These are phyloP conservation scores for Trichophyton simii DNA, from an alignment of 2,329 filamentous ascomycete species.

Conservation along the genomic window DNA sequence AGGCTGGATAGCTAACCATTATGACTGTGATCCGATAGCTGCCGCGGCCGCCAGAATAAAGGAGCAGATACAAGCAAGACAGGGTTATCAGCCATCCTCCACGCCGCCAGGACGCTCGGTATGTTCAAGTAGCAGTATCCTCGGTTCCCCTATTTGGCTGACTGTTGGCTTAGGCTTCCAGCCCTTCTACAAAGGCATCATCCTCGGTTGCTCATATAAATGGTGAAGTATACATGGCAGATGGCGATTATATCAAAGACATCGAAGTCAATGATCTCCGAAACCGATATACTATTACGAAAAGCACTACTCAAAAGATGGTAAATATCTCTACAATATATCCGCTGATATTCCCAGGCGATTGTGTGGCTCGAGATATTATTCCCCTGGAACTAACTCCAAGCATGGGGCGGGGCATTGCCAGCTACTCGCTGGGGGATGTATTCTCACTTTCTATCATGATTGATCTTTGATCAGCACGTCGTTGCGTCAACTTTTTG, in stretches of 20 bases:
- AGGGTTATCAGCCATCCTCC: conserved; percentile 80
- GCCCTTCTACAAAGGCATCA: conserved; percentile 44
- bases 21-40: conserved; percentile 39
- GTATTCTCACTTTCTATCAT: neutral
- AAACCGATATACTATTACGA: conserved; percentile 93
- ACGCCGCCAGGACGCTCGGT: conserved; percentile 65
- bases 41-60: conserved; percentile 84
- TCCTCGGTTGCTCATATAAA: conserved; percentile 53
- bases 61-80: conserved; percentile 70
- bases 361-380: neutral
- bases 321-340: conserved; percentile 69
- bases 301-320: conserved; percentile 97
- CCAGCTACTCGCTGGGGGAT: conserved; percentile 3
- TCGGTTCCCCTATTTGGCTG: conserved; percentile 2
- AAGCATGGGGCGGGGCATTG: conserved; percentile 11
- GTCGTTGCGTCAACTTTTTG: conserved; percentile 20
- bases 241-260: conserved; percentile 96
- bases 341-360: conserved; percentile 53
- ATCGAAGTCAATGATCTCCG: conserved; percentile 97
- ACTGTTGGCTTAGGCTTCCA: conserved; percentile 28
- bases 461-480: conserved; percentile 13
- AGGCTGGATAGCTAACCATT: conserved; percentile 9
- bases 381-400: neutral
- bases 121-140: conserved; percentile 15
- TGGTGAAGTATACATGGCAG: conserved; percentile 82